A percentile compares a stretch with the other conserved stretches of the same genome.
phyloP scores from a whole-genome alignment of 192 early-diverging fungal species.

The Coemansia sp. region DNA sequence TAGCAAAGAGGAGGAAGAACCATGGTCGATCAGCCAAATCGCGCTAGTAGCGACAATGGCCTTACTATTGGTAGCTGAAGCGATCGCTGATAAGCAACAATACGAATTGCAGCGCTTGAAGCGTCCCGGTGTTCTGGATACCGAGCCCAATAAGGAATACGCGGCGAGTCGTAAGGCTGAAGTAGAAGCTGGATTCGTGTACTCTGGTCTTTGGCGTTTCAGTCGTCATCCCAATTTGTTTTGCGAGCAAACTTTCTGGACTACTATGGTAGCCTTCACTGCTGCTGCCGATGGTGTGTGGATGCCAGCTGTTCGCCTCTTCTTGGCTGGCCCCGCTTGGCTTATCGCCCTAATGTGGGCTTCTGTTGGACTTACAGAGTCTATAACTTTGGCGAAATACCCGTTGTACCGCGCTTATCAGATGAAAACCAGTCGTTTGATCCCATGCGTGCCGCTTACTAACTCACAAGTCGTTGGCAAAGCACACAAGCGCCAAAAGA shows the following conservation, averaged over 20 bases:
- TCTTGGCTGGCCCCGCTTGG: slow-evolving; percentile 56
- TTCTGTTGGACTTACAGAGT: slow-evolving; percentile 63
- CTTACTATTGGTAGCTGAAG: slow-evolving; percentile 61
- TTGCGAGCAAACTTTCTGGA: slow-evolving; percentile 74
- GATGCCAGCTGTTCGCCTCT: slow-evolving; percentile 57
- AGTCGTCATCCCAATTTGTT: slow-evolving; percentile 87
- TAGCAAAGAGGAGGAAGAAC: not conserved
- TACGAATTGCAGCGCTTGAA: slow-evolving; percentile 66
- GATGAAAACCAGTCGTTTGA: slow-evolving; percentile 59
- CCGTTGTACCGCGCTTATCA: slow-evolving; percentile 74
- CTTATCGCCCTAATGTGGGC: slow-evolving; percentile 73
- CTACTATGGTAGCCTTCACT: slow-evolving; percentile 19
- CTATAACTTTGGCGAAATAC: slow-evolving; percentile 70
- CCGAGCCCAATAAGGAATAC: not conserved
- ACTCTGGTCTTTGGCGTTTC: slow-evolving; percentile 70
- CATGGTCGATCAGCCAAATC: slow-evolving; percentile 55
- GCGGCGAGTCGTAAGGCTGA: slow-evolving; percentile 36
- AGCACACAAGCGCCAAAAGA: slow-evolving; percentile 14
- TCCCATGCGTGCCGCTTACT: slow-evolving; percentile 54
- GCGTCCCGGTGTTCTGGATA: slow-evolving; percentile 16
- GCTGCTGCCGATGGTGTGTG: not conserved
- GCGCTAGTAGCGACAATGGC: slow-evolving; percentile 51
- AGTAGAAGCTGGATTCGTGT: slow-evolving; percentile 68
- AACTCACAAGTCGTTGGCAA: slow-evolving; percentile 22
- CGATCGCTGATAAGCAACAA: slow-evolving; percentile 81